A percentile compares a stretch with the other conserved stretches of the same genome.
Conservation (phyloP, 495 filamentous ascomycete genomes). For the Aspergillus indologenus region DNA sequence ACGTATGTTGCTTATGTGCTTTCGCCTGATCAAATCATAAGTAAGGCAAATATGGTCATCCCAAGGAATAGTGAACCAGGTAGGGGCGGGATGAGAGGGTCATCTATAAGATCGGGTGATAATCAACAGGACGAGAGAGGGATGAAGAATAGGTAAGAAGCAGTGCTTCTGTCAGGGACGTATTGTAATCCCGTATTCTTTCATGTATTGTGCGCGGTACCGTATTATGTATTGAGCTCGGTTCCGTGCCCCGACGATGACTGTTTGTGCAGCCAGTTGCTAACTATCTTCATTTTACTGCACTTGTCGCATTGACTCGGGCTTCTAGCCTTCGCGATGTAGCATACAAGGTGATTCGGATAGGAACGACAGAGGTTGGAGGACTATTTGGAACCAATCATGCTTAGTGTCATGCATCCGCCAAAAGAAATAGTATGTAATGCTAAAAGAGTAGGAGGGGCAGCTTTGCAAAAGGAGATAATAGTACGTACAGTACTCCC, state of each 20-base stretch:
- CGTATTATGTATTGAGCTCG: no score
- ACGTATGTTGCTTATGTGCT: no score
- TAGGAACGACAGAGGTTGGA: not conserved
- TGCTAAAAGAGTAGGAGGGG: no score
- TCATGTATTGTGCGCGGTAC: no score
- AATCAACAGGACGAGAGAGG: not conserved
- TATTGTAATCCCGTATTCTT: no score
- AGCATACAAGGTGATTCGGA: not conserved
- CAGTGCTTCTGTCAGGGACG: no score
- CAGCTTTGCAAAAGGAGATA: no score
- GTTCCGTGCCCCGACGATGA: no score
- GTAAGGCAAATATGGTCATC: not conserved
- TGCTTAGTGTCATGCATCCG: not conserved
- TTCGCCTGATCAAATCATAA: not conserved
- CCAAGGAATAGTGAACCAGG: not conserved
- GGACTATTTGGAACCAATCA: no score
- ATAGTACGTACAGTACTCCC: no score
- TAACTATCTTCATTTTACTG: not conserved
- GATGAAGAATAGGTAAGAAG: not conserved
- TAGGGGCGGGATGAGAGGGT: not conserved
- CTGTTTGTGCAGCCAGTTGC: not conserved
- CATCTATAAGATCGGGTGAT: not conserved
- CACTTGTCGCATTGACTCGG: not conserved
- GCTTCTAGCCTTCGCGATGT: not conserved
- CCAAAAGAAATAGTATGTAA: not conserved